These are phyloP conservation scores for Dovyalis caffra DNA, from an alignment of 345 rosid species.

Conservation along the genomic window DNA sequence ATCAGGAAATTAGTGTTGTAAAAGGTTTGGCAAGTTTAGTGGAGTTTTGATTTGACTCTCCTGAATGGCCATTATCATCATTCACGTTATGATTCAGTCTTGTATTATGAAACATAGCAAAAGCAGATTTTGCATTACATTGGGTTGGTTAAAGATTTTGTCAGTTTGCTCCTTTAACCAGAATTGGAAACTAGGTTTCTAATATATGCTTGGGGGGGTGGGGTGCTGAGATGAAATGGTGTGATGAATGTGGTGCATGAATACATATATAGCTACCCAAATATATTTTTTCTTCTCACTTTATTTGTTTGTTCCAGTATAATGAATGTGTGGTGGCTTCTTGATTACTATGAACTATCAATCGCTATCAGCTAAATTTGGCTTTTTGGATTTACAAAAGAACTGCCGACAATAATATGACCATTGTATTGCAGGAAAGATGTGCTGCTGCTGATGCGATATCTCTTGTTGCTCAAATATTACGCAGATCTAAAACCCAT, in stretches of 20 bases:
- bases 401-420: slow-evolving; percentile 10
- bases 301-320: not conserved
- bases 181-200: not conserved
- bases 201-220: no score
- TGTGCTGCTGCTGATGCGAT: slow-evolving; percentile 80
- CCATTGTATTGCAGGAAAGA: slow-evolving; percentile 75
- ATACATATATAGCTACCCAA: not conserved
- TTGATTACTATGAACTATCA: slow-evolving; percentile 4
- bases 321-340: not conserved
- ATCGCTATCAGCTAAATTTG: slow-evolving; percentile 5
- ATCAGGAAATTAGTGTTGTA: not conserved
- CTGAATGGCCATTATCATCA: not conserved
- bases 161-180: not conserved
- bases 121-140: not conserved
- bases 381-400: not conserved
- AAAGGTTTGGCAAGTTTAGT: not conserved
- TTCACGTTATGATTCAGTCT: not conserved
- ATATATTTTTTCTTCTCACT: not conserved
- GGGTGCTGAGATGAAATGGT: not conserved
- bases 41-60: not conserved
- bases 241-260: not conserved
- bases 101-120: not conserved
- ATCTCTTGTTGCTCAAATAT: slow-evolving; percentile 77
- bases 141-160: not conserved
- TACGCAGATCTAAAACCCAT: slow-evolving; percentile 86